phyloP scores from a whole-genome alignment of 2,329 filamentous ascomycete genomes.

The Colletotrichum plurivorum region DNA sequence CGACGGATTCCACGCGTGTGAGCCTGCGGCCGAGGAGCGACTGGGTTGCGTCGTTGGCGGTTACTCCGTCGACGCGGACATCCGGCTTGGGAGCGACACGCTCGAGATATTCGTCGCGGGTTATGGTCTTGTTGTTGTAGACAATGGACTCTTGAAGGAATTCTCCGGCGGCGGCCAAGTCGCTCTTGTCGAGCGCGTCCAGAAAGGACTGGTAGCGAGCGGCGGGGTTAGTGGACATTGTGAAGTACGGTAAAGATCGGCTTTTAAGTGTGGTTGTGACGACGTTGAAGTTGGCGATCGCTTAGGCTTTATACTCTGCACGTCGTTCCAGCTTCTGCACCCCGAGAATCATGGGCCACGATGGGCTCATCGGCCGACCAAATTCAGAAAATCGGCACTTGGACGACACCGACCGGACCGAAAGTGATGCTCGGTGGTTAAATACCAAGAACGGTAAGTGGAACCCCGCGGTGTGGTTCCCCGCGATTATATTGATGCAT shows the following conservation, averaged over 20 bases:
- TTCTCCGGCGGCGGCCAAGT: not conserved
- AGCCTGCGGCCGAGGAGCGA: not conserved
- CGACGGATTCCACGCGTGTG: not conserved
- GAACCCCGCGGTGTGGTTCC: too few relatives aligned
- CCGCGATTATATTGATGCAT: too few relatives aligned
- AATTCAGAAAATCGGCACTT: too few relatives aligned
- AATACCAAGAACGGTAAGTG: too few relatives aligned
- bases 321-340: too few relatives aligned
- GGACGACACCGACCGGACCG: too few relatives aligned
- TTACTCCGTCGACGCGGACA: not conserved
- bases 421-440: too few relatives aligned
- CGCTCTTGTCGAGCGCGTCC: not conserved
- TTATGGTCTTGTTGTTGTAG: not conserved
- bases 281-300: too few relatives aligned
- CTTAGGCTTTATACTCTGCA: too few relatives aligned
- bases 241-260: not conserved
- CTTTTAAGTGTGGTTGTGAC: too few relatives aligned
- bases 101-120: not conserved
- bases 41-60: constrained; percentile 5
- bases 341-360: too few relatives aligned
- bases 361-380: too few relatives aligned
- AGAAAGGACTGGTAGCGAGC: not conserved
- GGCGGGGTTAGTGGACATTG: not conserved
- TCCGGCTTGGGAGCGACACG: not conserved
- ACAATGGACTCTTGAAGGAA: not conserved